Percentiles rank a stretch among this genome's conserved stretches.
These are phyloP conservation scores for Aspergillus awamori DNA, from an alignment of 2,329 filamentous ascomycete species.

Conservation along the genomic window DNA sequence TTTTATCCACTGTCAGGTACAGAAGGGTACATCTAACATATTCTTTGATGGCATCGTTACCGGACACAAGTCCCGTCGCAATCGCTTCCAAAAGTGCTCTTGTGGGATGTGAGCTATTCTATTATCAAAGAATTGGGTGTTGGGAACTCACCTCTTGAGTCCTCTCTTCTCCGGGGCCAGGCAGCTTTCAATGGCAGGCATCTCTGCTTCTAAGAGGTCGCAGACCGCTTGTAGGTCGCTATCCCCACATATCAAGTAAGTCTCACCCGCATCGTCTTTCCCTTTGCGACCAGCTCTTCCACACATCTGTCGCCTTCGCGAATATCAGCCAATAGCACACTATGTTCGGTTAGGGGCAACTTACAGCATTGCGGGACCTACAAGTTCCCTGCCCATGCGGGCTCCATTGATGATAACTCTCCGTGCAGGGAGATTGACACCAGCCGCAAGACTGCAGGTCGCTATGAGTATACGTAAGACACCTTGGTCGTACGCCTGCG, in stretches of 20 bases:
- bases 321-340: constrained; percentile 24
- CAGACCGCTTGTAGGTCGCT: constrained; percentile 70
- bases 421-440: constrained; percentile 74
- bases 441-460: constrained; percentile 78
- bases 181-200: constrained; percentile 71
- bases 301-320: constrained; percentile 69
- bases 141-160: constrained; percentile 60
- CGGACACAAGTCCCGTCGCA: constrained; percentile 68
- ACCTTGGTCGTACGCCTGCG: constrained; percentile 70
- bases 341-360: constrained; percentile 16
- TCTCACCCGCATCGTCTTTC: constrained; percentile 76
- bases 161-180: constrained; percentile 68
- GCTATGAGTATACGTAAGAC: constrained; percentile 71
- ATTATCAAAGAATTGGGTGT: not conserved
- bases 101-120: constrained; percentile 10
- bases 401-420: constrained; percentile 75
- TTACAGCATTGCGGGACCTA: constrained; percentile 75
- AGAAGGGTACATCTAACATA: constrained; percentile 71
- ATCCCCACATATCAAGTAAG: constrained; percentile 72
- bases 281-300: constrained; percentile 77
- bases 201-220: constrained; percentile 70
- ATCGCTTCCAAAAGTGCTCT: constrained; percentile 74
- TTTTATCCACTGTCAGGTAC: constrained; percentile 57
- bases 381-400: constrained; percentile 73
- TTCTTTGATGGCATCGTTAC: constrained; percentile 65